Evolutionary conservation across 805 yeast species (phyloP).

Genomic region (Candida easanensis): DNA sequence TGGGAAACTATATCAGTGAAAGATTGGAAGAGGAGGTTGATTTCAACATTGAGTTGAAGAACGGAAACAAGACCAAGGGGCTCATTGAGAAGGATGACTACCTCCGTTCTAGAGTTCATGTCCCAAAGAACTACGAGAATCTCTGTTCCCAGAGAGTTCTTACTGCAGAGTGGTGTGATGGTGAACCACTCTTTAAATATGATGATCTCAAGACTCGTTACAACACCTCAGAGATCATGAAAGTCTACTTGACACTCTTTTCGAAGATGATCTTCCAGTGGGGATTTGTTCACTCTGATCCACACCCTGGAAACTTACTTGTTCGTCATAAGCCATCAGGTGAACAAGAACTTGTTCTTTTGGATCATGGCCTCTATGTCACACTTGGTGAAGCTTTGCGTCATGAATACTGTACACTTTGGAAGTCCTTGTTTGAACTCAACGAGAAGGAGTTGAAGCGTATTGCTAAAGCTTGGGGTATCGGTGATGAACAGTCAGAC

Average conservation of each 20-base stretch:
- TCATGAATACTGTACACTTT: conserved; percentile 54
- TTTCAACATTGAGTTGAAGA: conserved; percentile 53
- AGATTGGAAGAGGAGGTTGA: conserved; percentile 61
- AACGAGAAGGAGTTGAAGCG: conserved; percentile 45
- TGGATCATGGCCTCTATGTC: conserved; percentile 76
- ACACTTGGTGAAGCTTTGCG: conserved; percentile 49
- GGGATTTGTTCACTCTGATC: conserved; percentile 68
- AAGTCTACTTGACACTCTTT: conserved; percentile 45
- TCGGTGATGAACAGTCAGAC: conserved; percentile 53
- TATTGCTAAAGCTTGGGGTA: conserved; percentile 64
- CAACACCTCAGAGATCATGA: conserved; percentile 40
- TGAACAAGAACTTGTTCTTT: conserved; percentile 56
- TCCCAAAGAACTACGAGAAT: conserved; percentile 52
- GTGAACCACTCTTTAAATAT: conserved; percentile 51
- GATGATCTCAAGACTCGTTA: conserved; percentile 38
- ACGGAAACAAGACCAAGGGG: conserved; percentile 41
- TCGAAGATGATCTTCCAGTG: conserved; percentile 57
- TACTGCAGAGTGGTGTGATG: conserved; percentile 76
- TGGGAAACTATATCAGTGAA: conserved; percentile 54
- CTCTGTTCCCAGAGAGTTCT: conserved; percentile 49
- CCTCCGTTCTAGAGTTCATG: conserved; percentile 42
- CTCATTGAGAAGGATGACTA: conserved; percentile 42
- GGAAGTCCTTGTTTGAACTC: conserved; percentile 59
- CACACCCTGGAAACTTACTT: conserved; percentile 78
- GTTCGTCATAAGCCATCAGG: conserved; percentile 37